Evolutionary conservation across 2,329 filamentous ascomycete genomes (phyloP).

Genomic region (Fusarium sarcochroum): DNA sequence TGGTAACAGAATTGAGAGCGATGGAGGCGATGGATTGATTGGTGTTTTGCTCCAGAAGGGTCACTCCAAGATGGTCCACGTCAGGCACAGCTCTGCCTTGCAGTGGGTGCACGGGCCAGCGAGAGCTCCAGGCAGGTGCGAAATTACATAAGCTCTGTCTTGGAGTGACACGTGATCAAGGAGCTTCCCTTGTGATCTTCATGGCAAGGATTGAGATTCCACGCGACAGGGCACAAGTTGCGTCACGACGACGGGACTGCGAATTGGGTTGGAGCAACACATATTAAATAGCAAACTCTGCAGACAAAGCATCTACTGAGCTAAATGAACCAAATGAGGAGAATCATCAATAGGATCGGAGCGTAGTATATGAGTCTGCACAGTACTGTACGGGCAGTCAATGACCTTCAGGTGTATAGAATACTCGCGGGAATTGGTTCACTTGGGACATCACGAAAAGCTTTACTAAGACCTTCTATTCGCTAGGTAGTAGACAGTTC

Average conservation of each 20-base stretch:
- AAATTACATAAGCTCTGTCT: conserved; percentile 39
- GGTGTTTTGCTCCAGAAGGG: conserved; percentile 50
- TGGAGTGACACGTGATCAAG: conserved; percentile 19
- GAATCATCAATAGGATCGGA: too few relatives aligned
- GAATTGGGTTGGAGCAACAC: background rate
- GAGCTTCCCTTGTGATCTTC: background rate
- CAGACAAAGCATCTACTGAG: too few relatives aligned
- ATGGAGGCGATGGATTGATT: conserved; percentile 36
- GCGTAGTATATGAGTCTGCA: too few relatives aligned
- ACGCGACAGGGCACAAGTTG: conserved; percentile 10
- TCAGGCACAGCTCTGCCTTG: conserved; percentile 62
- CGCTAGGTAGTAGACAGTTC: too few relatives aligned
- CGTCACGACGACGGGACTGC: background rate
- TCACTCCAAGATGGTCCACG: conserved; percentile 58
- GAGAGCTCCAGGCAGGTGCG: conserved; percentile 43
- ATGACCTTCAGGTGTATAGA: too few relatives aligned
- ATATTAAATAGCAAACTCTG: background rate
- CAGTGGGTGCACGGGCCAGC: conserved; percentile 47
- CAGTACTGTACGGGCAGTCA: too few relatives aligned
- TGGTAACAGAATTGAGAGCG: conserved; percentile 28
- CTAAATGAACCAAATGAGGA: too few relatives aligned
- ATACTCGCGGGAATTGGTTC: too few relatives aligned
- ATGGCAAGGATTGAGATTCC: background rate
- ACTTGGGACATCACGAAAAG: too few relatives aligned
- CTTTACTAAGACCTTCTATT: too few relatives aligned